Evolutionary conservation across 768 basidiomycete genomes (phyloP), one percentile per base, ranked within the genome.

Genomic region (Neoboletus brunneissimus): DNA sequence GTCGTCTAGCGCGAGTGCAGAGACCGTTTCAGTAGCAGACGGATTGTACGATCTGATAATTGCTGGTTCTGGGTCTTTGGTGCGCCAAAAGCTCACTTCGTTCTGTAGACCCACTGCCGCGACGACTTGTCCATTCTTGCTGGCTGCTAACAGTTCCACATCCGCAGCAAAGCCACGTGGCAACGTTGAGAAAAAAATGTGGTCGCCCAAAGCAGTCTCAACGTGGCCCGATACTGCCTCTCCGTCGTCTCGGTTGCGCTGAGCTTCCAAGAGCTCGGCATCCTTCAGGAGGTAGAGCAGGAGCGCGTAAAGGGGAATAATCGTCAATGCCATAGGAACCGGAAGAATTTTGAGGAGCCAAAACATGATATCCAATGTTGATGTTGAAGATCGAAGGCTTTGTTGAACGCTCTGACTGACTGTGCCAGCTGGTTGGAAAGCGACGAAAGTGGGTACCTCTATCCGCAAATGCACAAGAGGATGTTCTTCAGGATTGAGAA

Each of bases 221-320:
- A 41, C 32, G 49, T 67, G 71, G 9, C 58, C 43, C 5, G 74
- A 69, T 10, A 70, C 62, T 9, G 69, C 61, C 56, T 79, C 78
- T 1, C 75, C 65, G 35, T 82, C 83, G 2, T 75, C 75, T 32
- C 83, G 79, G 66, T 88, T 80, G 40, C 87, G 79, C 64, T 94
- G 92, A 3, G 91, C 89, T 64, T 94, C 94, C 35, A 97, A 79
- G 1, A 94, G 81, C 56, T 99, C 94, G 0, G 92, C 85, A 61
- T 96, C 88, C 75, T 95, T 96, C 58, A 98, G 76, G 2, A 99
- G 79, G 67, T 94, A 94, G 11, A 92, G 77, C 9, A 96, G 76
- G 12, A 98, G 73, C 9, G 81, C 79, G 69, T 89, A 98, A 11
- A 98, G 77, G 4, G 81, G 71, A 25, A 80, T 73, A 8, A 88